phyloP scores from a whole-genome alignment of 169 alveolate species.

The Cryptosporidium ryanae region DNA sequence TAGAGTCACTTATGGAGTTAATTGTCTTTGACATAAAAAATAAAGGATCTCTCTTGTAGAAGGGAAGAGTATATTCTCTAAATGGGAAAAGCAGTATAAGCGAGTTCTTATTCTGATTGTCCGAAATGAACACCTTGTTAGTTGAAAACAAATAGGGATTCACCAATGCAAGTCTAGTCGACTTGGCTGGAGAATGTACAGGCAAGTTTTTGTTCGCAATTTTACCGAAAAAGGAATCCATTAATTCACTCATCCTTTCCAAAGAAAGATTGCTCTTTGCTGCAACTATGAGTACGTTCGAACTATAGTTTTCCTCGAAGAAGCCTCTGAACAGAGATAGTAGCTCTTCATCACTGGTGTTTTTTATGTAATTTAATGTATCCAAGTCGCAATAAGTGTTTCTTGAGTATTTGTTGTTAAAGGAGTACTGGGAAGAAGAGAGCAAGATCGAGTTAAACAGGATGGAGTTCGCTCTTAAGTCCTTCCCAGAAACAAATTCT shows the following conservation, averaged over 20 bases:
- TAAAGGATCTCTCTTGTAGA: conserved; percentile 14
- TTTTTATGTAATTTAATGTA: background rate
- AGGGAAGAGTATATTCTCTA: conserved; percentile 10
- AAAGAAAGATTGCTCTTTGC: background rate
- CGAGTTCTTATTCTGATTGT: background rate
- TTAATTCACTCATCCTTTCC: conserved; percentile 8
- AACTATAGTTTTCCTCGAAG: conserved; percentile 29
- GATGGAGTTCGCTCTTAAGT: too few species aligned
- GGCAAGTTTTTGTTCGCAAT: conserved; percentile 25
- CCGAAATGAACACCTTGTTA: background rate
- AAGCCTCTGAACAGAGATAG: background rate
- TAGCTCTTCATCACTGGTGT: background rate
- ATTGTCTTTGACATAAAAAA: background rate
- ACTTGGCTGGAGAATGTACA: background rate
- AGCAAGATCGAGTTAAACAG: background rate
- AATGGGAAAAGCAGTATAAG: conserved; percentile 13
- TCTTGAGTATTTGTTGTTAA: background rate
- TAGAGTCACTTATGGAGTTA: too few species aligned
- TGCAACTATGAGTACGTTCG: conserved; percentile 1
- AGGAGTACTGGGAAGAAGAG: background rate
- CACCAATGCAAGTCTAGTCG: background rate
- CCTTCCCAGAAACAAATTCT: too few species aligned
- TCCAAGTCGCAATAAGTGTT: conserved; percentile 1
- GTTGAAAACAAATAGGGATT: conserved; percentile 25
- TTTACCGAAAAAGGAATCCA: background rate